Evolutionary conservation across 495 filamentous ascomycete species (phyloP), one percentile per base, ranked within the genome.

Genomic region (Podospora comata): DNA sequence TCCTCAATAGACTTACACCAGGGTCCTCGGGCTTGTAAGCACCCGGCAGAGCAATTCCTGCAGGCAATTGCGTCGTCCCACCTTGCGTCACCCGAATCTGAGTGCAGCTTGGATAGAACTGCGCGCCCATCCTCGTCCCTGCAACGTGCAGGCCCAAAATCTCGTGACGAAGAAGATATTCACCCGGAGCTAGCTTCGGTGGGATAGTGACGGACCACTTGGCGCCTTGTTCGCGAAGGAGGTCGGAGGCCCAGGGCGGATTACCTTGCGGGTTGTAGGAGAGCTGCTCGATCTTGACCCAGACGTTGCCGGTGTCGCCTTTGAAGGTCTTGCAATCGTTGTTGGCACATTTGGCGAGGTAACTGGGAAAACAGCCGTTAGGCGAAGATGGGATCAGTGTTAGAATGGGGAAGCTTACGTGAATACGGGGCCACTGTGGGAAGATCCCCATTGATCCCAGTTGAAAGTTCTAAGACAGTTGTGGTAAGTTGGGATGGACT

Each of bases 81-180:
- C 71, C 75, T 16, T 80, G 81, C 28, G 79, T 71, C 3, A 90
- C 72, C 69, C 82, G 85, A 54, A 90, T 77, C 77, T 91, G 88
- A 16, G 85, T 85, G 77, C 89, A 91, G 34, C 86, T 86, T 61
- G 84, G 79, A 70, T 85, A 89, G 73, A 86, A 87, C 72, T 86
- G 83, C 1, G 88, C 88, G 64, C 85, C 80, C 0, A 78, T 75
- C 18, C 67, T 73, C 60, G 82, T 81, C 57, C 83, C 80, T 27
- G 85, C 87, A 34, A 83, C 73, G 59, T 91, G 89, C 32, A 91
- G 78, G 2, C 88, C 86, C 9, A 91, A 73, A 20, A 88, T 73
- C 74, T 91, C 89, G 6, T 82, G 80, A 7, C 89, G 87, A 0
- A 89, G 77, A 16, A 90, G 80, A 68, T 91, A 91, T 70, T 86